These are phyloP conservation scores for Diversispora epigaea DNA, from an alignment of 192 early-diverging fungal genomes.

Conservation along the genomic window DNA sequence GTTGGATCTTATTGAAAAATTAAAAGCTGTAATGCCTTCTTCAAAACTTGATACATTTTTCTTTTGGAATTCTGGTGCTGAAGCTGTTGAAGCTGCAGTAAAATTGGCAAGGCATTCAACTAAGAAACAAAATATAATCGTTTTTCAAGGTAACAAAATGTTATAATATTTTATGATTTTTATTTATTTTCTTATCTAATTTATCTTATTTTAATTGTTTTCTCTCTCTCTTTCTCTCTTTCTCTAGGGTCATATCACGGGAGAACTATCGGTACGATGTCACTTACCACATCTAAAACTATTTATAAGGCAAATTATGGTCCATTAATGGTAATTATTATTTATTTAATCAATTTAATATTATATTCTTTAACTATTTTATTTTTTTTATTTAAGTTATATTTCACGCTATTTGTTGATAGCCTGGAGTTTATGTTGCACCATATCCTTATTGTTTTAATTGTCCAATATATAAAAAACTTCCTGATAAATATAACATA, in stretches of 20 bases:
- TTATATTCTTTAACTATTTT: too few species aligned
- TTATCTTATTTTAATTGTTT: neutral
- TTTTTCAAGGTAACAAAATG: conserved; percentile 37
- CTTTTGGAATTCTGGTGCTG: conserved; percentile 48
- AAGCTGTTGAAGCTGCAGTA: conserved; percentile 47
- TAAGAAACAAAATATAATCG: conserved; percentile 49
- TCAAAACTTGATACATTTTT: conserved; percentile 45
- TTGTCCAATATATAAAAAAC: conserved; percentile 37
- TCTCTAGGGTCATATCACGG: conserved; percentile 46
- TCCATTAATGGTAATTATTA: conserved; percentile 40
- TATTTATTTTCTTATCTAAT: conserved; percentile 30
- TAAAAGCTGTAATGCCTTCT: conserved; percentile 43
- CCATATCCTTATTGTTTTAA: conserved; percentile 44
- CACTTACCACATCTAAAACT: conserved; percentile 48
- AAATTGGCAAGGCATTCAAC: conserved; percentile 48
- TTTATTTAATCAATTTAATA: too few species aligned
- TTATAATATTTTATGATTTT: neutral
- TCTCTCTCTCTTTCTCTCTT: too few species aligned
- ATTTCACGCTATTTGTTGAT: too few species aligned
- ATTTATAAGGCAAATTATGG: conserved; percentile 42
- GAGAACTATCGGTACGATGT: conserved; percentile 49
- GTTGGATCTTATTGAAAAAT: conserved; percentile 42
- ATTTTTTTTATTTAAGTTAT: too few species aligned
- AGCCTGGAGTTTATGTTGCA: conserved; percentile 43
- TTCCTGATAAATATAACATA: conserved; percentile 34